Evolutionary conservation across 495 filamentous ascomycete species (phyloP).

Genomic region (Entonaema liquescens): DNA sequence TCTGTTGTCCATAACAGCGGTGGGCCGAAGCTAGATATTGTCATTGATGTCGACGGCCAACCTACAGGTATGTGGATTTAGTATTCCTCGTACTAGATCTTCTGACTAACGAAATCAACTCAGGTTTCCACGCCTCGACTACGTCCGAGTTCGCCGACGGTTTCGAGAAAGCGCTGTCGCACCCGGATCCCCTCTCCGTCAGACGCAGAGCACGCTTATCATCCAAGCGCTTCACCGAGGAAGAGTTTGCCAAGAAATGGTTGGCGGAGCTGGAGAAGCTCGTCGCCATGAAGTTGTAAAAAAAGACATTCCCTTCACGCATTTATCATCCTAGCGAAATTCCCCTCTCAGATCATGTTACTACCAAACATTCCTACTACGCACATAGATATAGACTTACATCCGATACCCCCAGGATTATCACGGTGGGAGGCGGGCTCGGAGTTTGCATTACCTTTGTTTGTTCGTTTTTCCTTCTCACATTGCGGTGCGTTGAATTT

Average conservation of each 20-base stretch:
- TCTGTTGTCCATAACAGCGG: conserved; percentile 91
- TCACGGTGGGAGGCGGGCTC: conserved; percentile 22
- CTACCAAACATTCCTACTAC: conserved; percentile 9
- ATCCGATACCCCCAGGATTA: conserved; percentile 36
- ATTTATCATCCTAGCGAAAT: background rate
- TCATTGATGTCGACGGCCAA: conserved; percentile 76
- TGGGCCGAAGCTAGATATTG: conserved; percentile 92
- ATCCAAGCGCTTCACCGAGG: conserved; percentile 85
- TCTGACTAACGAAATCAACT: conserved; percentile 25
- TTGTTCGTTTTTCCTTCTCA: background rate
- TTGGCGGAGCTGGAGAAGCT: conserved; percentile 73
- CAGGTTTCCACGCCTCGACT: conserved; percentile 85
- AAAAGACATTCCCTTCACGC: background rate
- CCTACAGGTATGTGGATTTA: conserved; percentile 66
- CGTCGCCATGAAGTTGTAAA: conserved; percentile 54
- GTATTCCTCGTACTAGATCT: background rate
- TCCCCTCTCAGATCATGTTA: background rate
- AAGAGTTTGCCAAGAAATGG: conserved; percentile 83
- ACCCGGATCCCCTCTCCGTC: conserved; percentile 72
- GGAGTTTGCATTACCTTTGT: conserved; percentile 21
- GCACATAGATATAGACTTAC: conserved; percentile 32
- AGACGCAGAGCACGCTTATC: conserved; percentile 76
- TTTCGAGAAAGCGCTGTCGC: conserved; percentile 76
- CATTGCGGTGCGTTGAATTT: background rate
- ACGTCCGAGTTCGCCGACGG: conserved; percentile 77